phyloP scores from a whole-genome alignment of 1,139 yeast species.

The Kodamaea derodonti region DNA sequence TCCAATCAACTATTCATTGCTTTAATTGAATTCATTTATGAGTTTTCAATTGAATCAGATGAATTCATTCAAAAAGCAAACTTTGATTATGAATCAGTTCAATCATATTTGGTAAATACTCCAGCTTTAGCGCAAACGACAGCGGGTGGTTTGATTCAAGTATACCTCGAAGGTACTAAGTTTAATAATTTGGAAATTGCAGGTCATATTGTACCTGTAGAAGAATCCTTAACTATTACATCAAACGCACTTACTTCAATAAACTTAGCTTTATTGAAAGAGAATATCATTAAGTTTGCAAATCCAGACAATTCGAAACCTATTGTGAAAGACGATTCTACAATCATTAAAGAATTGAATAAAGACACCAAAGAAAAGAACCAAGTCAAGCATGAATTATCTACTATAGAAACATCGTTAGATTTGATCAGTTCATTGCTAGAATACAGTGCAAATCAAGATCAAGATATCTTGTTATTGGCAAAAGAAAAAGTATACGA shows the following conservation, averaged over 20 bases:
- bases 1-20: conserved; percentile 46
- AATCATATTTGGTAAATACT: conserved; percentile 14
- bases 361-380: conserved; percentile 19
- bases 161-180: conserved; percentile 57
- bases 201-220: conserved; percentile 4
- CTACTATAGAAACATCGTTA: conserved; percentile 63
- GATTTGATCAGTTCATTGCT: conserved; percentile 74
- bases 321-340: conserved; percentile 18
- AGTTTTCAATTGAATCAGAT: conserved; percentile 61
- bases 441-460: conserved; percentile 48
- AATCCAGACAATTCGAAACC: conserved; percentile 40
- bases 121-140: conserved; percentile 22
- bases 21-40: conserved; percentile 60
- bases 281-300: conserved; percentile 20
- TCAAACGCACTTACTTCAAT: conserved; percentile 30
- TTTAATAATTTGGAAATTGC: conserved; percentile 53
- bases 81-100: conserved; percentile 20
- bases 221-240: conserved; percentile 17
- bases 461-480: conserved; percentile 9
- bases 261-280: conserved; percentile 39
- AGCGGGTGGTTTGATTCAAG: conserved; percentile 35
- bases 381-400: conserved; percentile 51
- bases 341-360: conserved; percentile 22
- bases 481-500: conserved; percentile 32
- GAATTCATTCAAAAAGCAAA: conserved; percentile 46